Evolutionary conservation across 495 filamentous ascomycete species (phyloP).

Genomic region (Annulohypoxylon stygium): DNA sequence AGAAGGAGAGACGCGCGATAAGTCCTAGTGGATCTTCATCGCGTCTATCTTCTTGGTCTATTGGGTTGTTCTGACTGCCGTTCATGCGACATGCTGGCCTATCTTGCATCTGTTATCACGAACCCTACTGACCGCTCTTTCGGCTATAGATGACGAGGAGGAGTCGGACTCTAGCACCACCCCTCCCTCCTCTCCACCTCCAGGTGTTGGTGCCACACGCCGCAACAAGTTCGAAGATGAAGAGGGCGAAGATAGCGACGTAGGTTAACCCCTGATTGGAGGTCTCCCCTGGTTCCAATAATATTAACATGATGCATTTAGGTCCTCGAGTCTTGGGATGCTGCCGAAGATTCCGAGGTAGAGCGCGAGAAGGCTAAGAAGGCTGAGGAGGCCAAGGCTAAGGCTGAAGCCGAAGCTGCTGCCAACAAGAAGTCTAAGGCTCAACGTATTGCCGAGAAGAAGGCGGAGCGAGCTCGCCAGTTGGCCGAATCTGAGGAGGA

Average conservation of each 20-base stretch:
- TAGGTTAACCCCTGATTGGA: constrained; percentile 56
- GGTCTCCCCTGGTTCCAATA: not conserved
- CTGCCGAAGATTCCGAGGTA: constrained; percentile 94
- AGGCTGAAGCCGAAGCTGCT: constrained; percentile 89
- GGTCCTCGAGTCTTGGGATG: constrained; percentile 98
- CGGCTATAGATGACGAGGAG: constrained; percentile 72
- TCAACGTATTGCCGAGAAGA: constrained; percentile 85
- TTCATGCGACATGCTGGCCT: constrained; percentile 41
- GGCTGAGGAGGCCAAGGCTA: constrained; percentile 86
- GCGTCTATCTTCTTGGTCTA: constrained; percentile 27
- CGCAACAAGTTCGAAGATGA: constrained; percentile 89
- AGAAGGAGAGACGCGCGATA: constrained; percentile 16
- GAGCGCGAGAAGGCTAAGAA: constrained; percentile 95
- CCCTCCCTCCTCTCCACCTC: constrained; percentile 71
- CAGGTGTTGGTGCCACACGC: constrained; percentile 58
- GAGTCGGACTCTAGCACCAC: constrained; percentile 69
- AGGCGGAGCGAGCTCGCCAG: constrained; percentile 64
- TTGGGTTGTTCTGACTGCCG: constrained; percentile 27
- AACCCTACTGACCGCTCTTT: constrained; percentile 55
- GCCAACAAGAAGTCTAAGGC: constrained; percentile 92
- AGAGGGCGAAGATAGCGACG: constrained; percentile 86
- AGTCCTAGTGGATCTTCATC: constrained; percentile 21
- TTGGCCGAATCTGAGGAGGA: constrained; percentile 67
- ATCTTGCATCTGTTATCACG: constrained; percentile 14
- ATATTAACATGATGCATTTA: constrained; percentile 51